A percentile compares a stretch with the other conserved stretches of the same genome.
Evolutionary conservation across 2,329 filamentous ascomycete species (phyloP).

Genomic region (Ascochyta rabiei): DNA sequence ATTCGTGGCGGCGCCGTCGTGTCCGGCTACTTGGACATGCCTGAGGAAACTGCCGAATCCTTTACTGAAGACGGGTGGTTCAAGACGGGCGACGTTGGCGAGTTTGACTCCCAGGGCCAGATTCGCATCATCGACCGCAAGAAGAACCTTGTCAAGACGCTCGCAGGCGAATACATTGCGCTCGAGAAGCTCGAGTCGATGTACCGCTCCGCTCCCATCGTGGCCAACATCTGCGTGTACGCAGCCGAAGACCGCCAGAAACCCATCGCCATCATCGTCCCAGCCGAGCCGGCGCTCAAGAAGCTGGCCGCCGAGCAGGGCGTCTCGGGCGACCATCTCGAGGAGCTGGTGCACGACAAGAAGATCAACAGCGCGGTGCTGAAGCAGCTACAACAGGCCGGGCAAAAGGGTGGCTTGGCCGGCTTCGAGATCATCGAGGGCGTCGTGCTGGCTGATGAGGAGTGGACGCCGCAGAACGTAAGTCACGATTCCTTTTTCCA

Average conservation of each 20-base stretch:
- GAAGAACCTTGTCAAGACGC: conserved; percentile 97
- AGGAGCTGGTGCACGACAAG: conserved; percentile 70
- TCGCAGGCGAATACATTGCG: conserved; percentile 95
- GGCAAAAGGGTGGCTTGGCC: conserved; percentile 68
- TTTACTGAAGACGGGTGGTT: conserved; percentile 92
- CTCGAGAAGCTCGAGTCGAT: conserved; percentile 93
- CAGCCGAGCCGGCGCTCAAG: conserved; percentile 62
- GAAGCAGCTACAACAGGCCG: conserved; percentile 72
- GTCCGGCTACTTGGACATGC: conserved; percentile 81
- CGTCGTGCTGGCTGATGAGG: conserved; percentile 80
- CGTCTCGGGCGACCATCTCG: conserved; percentile 67
- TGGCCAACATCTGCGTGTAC: conserved; percentile 87
- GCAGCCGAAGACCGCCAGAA: conserved; percentile 76
- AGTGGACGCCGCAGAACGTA: conserved; percentile 86
- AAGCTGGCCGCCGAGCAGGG: conserved; percentile 62
- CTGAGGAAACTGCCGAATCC: conserved; percentile 78
- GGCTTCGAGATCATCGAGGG: conserved; percentile 77
- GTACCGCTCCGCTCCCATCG: conserved; percentile 79
- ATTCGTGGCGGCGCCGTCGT: conserved; percentile 80
- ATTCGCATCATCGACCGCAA: conserved; percentile 90
- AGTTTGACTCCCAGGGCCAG: conserved; percentile 81
- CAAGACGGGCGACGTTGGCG: conserved; percentile 93
- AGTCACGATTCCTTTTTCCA: conserved; percentile 50
- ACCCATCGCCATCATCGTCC: conserved; percentile 81
- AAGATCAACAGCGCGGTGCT: conserved; percentile 69